Evolutionary conservation across 1,284 basidiomycete genomes (phyloP), one percentile per base, ranked within the genome.

Genomic region (Fistulina hepatica): DNA sequence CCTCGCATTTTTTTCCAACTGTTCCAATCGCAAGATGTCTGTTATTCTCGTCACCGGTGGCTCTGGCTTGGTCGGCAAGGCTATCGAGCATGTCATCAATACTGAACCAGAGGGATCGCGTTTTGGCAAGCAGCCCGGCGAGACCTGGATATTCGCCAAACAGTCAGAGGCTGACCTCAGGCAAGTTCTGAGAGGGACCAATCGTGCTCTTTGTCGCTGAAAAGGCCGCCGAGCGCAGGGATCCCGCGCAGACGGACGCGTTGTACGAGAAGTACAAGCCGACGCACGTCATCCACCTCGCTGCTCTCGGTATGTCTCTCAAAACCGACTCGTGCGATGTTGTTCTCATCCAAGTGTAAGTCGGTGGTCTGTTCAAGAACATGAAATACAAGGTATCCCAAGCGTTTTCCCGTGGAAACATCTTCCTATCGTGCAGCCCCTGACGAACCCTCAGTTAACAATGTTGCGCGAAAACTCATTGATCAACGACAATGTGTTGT

Each of bases 261-360:
- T 62, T 92, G 50, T 92, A 84, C 48, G 79, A 85, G 51, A 89
- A 85, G 59, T 78, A 92, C 62, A 79, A 82, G 51, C 89, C 90
- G 1, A 92, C 85, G 0, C 81, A 91, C 69, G 85, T 93, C 46
- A 91, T 93, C 50, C 90, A 94, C 62, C 71, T 90, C 36, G 86
- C 84, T 34, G 85, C 86, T 6, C 69, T 85, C 23, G 84, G 84
- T 86, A 50, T 19, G 77, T 62, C 19, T 36, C 32, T 4, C 15
- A 11, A 30, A 33, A 17, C n/a, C 25, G 39, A 44, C 34, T n/a
- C 26, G 17, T 38, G 48, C 31, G 40, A 43, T 44, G 19, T 16
- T 34, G 28, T 19, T 39, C n/a, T 37, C 37, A 34, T 36, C 16
- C 15, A 8, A 27, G 40, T 15, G 36, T 3, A 52, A 85, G 89